These are phyloP conservation scores for Colletotrichum cordylinicola DNA, from an alignment of 2,329 filamentous ascomycete species.

Conservation along the genomic window DNA sequence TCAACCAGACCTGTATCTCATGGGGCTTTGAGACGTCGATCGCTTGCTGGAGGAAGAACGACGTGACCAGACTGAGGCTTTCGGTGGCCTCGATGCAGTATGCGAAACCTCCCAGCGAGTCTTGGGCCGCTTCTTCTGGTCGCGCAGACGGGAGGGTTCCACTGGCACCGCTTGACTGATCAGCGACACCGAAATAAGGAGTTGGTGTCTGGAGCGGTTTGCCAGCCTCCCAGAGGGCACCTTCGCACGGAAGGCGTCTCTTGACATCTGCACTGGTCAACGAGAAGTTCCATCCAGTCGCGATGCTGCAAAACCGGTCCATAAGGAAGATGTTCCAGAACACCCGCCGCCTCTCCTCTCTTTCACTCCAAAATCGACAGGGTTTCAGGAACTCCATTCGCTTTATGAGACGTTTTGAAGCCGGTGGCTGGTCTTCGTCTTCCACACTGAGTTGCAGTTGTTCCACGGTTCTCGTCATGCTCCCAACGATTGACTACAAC, in stretches of 20 bases:
- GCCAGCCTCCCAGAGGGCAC: slow-evolving; percentile 41
- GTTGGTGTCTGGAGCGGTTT: slow-evolving; percentile 39
- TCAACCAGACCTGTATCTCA: slow-evolving; percentile 45
- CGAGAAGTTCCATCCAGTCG: slow-evolving; percentile 43
- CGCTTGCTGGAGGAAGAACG: slow-evolving; percentile 46
- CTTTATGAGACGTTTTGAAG: slow-evolving; percentile 35
- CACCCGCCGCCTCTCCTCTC: slow-evolving; percentile 42
- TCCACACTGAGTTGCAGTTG: slow-evolving; percentile 42
- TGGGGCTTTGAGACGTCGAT: slow-evolving; percentile 40
- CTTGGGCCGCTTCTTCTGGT: slow-evolving; percentile 29
- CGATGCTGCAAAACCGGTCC: slow-evolving; percentile 45
- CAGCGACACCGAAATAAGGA: slow-evolving; percentile 45
- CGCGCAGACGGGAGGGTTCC: slow-evolving; percentile 23
- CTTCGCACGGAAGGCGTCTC: slow-evolving; percentile 43
- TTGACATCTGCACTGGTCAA: slow-evolving; percentile 41
- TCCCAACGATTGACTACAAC: slow-evolving; percentile 38
- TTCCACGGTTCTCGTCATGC: slow-evolving; percentile 43
- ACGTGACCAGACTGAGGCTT: slow-evolving; percentile 45
- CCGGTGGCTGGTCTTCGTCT: slow-evolving; percentile 30
- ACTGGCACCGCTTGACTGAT: slow-evolving; percentile 28
- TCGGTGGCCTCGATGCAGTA: slow-evolving; percentile 53
- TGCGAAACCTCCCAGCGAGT: slow-evolving; percentile 43
- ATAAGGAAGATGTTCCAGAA: slow-evolving; percentile 48
- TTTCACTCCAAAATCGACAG: slow-evolving; percentile 37
- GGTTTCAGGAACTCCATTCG: slow-evolving; percentile 38